Evolutionary conservation across 495 filamentous ascomycete species (phyloP).

Genomic region (Penicillium manginii): DNA sequence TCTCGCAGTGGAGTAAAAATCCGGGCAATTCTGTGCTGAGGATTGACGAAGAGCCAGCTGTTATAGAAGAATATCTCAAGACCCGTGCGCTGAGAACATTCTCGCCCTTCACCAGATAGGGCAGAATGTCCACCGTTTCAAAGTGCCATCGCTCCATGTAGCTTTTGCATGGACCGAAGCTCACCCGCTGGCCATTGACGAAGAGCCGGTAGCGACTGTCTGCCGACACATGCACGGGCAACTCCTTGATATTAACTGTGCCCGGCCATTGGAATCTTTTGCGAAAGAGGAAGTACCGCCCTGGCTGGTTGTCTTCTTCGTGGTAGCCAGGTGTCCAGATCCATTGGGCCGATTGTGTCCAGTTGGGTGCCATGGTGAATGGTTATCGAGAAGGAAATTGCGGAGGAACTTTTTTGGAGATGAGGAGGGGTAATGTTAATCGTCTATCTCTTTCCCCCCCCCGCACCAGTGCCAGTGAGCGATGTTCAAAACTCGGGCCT

Average conservation of each 20-base stretch:
- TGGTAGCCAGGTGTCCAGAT: slow-evolving; percentile 25
- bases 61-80: slow-evolving; percentile 24
- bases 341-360: slow-evolving; percentile 27
- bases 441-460: not conserved
- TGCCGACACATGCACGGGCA: slow-evolving; percentile 27
- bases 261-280: slow-evolving; percentile 24
- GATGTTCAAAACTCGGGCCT: not conserved
- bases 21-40: slow-evolving; percentile 26
- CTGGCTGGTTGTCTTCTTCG: slow-evolving; percentile 24
- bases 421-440: not conserved
- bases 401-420: no score
- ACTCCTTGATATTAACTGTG: not conserved
- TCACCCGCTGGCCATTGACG: slow-evolving; percentile 27
- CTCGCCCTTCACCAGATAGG: slow-evolving; percentile 15
- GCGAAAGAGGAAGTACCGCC: slow-evolving; percentile 29
- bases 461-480: not conserved
- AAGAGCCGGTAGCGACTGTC: slow-evolving; percentile 35
- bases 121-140: slow-evolving; percentile 31
- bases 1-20: slow-evolving; percentile 21
- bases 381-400: no score
- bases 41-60: slow-evolving; percentile 26
- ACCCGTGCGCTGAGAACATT: slow-evolving; percentile 31
- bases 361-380: slow-evolving; percentile 11
- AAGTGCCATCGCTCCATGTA: slow-evolving; percentile 30
- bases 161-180: slow-evolving; percentile 33